phyloP scores from a whole-genome alignment of 2,329 filamentous ascomycete species.

The Davidsoniella eucalypti region DNA sequence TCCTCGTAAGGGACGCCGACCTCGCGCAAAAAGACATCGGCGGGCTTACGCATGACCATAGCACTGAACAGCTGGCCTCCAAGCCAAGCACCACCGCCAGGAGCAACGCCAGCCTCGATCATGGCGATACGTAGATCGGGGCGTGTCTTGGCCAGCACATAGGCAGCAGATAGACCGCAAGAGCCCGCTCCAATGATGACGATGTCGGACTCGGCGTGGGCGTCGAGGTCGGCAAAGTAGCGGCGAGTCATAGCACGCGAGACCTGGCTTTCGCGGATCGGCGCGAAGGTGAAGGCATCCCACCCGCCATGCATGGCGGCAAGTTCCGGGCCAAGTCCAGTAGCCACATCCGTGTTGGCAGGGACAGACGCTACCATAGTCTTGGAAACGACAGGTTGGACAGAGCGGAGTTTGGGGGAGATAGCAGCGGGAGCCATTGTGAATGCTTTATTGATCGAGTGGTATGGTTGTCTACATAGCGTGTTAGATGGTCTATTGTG shows the following conservation, averaged over 20 bases:
- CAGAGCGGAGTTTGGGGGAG: constrained; percentile 36
- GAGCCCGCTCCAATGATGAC: constrained; percentile 86
- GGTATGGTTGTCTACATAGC: constrained; percentile 17
- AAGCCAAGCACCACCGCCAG: constrained; percentile 80
- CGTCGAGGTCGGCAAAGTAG: constrained; percentile 82
- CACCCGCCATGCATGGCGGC: constrained; percentile 57
- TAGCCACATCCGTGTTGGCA: constrained; percentile 18
- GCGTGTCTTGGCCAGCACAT: constrained; percentile 65
- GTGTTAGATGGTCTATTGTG: not conserved
- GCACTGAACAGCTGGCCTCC: constrained; percentile 88
- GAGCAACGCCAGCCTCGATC: constrained; percentile 73
- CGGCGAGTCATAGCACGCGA: constrained; percentile 85
- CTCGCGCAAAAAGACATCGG: constrained; percentile 67
- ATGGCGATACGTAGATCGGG: constrained; percentile 87
- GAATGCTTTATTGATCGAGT: constrained; percentile 16
- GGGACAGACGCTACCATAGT: constrained; percentile 14
- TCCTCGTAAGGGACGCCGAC: constrained; percentile 76
- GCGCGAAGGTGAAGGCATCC: constrained; percentile 66
- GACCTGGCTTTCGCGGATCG: constrained; percentile 83
- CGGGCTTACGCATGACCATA: constrained; percentile 90
- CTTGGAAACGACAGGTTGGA: constrained; percentile 31
- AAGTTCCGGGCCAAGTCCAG: constrained; percentile 17
- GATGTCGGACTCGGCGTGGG: constrained; percentile 80
- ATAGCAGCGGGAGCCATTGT: constrained; percentile 64
- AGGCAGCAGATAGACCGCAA: constrained; percentile 72